Evolutionary conservation across 768 basidiomycete genomes (phyloP).

Genomic region (Tylopilus sp.): DNA sequence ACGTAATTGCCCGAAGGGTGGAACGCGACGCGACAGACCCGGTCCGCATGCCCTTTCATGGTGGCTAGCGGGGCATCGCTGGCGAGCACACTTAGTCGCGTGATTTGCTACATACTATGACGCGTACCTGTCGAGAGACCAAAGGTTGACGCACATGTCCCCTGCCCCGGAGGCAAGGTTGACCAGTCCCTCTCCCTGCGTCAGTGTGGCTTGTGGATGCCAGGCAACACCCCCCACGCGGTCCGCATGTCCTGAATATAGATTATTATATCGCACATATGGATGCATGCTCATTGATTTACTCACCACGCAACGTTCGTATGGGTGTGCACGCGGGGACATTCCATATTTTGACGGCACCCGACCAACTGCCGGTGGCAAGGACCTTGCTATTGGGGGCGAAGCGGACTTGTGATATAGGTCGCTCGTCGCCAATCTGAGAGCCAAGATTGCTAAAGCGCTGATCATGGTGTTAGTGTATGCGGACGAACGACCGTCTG

Average conservation of each 20-base stretch:
- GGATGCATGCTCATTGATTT: background rate
- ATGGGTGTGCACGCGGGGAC: constrained; percentile 86
- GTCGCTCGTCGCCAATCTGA: constrained; percentile 96
- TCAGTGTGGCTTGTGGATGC: constrained; percentile 90
- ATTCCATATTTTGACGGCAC: constrained; percentile 92
- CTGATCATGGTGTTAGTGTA: constrained; percentile 37
- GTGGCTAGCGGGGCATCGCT: constrained; percentile 86
- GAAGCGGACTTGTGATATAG: constrained; percentile 91
- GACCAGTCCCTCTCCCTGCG: constrained; percentile 57
- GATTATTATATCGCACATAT: constrained; percentile 3
- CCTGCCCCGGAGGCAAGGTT: constrained; percentile 92
- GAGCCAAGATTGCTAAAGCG: constrained; percentile 92
- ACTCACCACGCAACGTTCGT: constrained; percentile 66
- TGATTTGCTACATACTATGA: background rate
- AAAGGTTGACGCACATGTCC: constrained; percentile 81
- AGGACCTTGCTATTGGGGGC: constrained; percentile 86
- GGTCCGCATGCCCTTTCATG: constrained; percentile 84
- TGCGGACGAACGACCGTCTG: background rate
- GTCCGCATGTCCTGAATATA: constrained; percentile 71
- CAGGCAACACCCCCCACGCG: constrained; percentile 95
- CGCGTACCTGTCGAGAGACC: constrained; percentile 79
- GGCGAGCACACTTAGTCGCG: constrained; percentile 5
- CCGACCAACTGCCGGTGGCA: constrained; percentile 96
- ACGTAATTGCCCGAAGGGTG: constrained; percentile 95
- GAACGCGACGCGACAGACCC: constrained; percentile 92